Base-by-base conservation (phyloP, 2,329 filamentous ascomycete genomes). In the Lasiodiplodia sp. region DNA sequence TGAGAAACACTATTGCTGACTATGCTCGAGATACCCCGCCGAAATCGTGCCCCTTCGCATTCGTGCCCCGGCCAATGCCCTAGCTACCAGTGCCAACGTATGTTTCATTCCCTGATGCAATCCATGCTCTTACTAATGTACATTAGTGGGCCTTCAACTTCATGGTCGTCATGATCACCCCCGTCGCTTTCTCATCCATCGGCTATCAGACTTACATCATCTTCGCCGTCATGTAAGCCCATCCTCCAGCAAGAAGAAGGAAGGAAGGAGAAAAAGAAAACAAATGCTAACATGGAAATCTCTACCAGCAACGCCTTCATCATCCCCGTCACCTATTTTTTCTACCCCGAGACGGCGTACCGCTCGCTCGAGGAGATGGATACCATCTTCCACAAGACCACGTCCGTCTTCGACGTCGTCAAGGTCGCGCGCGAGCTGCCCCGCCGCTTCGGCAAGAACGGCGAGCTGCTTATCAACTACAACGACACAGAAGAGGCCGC, bases 41-140 rank as follows among this genome's bases (percentile, higher is more conserved):
- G 94, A 97, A 84, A 91, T 96, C 80, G 96, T 91, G 86, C 93
- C 93, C 63, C 88, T 97, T 67, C 92, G 91, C 70, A 95, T 97
- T 81, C 92, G 94, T 76, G 92, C 94, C 23, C 91, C 92, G 69
- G 94, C 94, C 83, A 93, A 97, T 70, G 93, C 88, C 73, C 88
- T 97, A 60, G 94, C 93, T 49, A 97, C 94, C 16, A 92, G 93
- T 70, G 94, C 91, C 77, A 96, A 96, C 87, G 93, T 93, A 60
- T 23, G 56, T 16, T 10, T 60, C 0, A 38, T 7, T 28, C 28
- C 2, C 8, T 34, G 8, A 3, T 7, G 31, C 31, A 10, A 34
- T 8, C 31, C 1, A 86, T 96, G 71, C 94, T 78, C 28, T 78
- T 77, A 51, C 78, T 75, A 52, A 66, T 31, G n/a, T 28, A 11